Base-by-base conservation (phyloP, 371 early-diverging fungal genomes). In the Mortierella sp. region DNA sequence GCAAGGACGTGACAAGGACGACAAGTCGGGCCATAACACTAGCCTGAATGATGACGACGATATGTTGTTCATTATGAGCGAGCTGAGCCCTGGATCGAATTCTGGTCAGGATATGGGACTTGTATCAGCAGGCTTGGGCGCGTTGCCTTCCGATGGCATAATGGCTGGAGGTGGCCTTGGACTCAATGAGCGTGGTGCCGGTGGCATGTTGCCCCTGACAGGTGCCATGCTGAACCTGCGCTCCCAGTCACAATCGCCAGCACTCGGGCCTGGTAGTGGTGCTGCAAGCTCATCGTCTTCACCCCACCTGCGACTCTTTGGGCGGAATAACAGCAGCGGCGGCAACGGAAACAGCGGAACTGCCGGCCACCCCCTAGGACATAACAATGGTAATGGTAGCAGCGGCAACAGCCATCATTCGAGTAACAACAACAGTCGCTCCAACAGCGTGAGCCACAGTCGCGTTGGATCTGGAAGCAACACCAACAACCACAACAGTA, bases 1-100 rank as follows among this genome's bases (percentile, higher is more conserved):
- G 6, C 54, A 27, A 43, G 74, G 51, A 12, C 43, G 21, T 0
- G 72, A 72, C 70, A 65, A 65, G 10, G 38, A 65, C 14, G 75
- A 75, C 10, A 76, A 77, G 58, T 70, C 65, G 5, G 75, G 70
- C 16, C 79, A 58, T 51, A 75, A 77, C 46, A 80, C 71, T 35
- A 82, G 77, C 43, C 46, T 81, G 58, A 80, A 86, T 43, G 82
- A 86, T 54, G 87, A 86, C 48, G 87, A 86, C n/a, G 87, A 82
- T 51, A 80, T 86, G 87, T 58, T 86, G 71, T 86, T 86, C 41
- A 82, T 78, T 48, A 86, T 86, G 87, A 86, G 87, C 38, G 87
- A 86, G 63, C 51, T 86, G 43, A 86, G 82, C 46, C 87, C 80
- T 35, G 74, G 71, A 11, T 82, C 87, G 35, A 72, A 27, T 3